Evolutionary conservation across 1,284 basidiomycete genomes (phyloP).

Genomic region (Neotropicomus parvogracilis): DNA sequence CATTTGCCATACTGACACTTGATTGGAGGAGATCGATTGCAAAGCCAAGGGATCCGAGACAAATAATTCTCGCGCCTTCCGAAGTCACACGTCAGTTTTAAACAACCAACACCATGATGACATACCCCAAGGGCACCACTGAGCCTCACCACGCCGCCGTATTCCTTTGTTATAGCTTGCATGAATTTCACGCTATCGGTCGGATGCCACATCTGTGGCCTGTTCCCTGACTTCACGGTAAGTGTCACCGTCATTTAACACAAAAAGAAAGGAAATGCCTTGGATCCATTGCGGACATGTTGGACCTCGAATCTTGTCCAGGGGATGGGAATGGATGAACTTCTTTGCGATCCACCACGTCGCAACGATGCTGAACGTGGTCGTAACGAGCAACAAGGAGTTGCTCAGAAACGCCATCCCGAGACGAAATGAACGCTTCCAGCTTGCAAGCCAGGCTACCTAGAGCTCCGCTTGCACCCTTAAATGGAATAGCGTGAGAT

Average conservation of each 20-base stretch:
- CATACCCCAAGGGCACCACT: not conserved
- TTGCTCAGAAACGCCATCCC: not conserved
- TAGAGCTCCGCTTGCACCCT: no score
- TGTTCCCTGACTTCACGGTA: not conserved
- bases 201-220: constrained; percentile 8
- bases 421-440: not conserved
- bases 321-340: not conserved
- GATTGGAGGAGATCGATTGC: constrained; percentile 38
- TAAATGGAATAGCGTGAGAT: not conserved
- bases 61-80: constrained; percentile 32
- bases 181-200: constrained; percentile 2
- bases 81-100: no score
- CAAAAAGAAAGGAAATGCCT: not conserved
- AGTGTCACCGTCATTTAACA: not conserved
- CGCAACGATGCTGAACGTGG: not conserved
- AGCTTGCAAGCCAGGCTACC: no score
- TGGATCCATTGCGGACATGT: not conserved
- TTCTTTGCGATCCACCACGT: constrained; percentile 1
- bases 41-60: constrained; percentile 43
- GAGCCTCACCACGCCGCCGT: constrained; percentile 4
- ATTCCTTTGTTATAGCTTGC: constrained; percentile 3
- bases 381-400: not conserved
- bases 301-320: constrained; percentile 7
- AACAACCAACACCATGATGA: no score
- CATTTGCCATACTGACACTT: constrained; percentile 42